These are phyloP conservation scores for Grigorovia yakushimaensis DNA, from an alignment of 805 yeast genomes.

Conservation along the genomic window DNA sequence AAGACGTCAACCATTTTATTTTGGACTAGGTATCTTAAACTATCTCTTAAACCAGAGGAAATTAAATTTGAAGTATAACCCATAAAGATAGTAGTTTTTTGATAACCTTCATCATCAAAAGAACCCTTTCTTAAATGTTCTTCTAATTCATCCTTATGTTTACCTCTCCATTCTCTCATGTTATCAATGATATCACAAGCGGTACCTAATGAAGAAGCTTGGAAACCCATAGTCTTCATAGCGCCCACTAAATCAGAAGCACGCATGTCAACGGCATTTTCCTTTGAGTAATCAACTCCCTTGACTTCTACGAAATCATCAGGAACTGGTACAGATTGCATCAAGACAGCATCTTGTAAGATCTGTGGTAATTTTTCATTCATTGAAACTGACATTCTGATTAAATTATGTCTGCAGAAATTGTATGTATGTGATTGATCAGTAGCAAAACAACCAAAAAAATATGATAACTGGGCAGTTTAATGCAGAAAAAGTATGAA, in stretches of 20 bases:
- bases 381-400: conserved; percentile 3
- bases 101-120: conserved; percentile 68
- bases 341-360: conserved; percentile 86
- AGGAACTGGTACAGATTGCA: conserved; percentile 79
- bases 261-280: conserved; percentile 61
- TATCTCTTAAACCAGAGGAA: conserved; percentile 88
- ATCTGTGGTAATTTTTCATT: conserved; percentile 48
- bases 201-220: conserved; percentile 73
- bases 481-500: too few species aligned
- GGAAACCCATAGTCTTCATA: conserved; percentile 96
- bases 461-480: too few species aligned
- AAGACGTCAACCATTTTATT: conserved; percentile 90
- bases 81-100: conserved; percentile 82
- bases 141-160: conserved; percentile 53
- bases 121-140: conserved; percentile 67
- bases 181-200: conserved; percentile 90
- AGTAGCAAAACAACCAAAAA: too few species aligned
- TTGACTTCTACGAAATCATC: conserved; percentile 65
- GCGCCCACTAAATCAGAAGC: conserved; percentile 72
- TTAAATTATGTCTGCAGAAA: neutral
- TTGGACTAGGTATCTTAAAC: conserved; percentile 80
- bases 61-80: conserved; percentile 96
- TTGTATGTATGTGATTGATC: too few species aligned
- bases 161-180: conserved; percentile 92
- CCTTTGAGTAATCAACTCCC: conserved; percentile 84